Evolutionary conservation across 2,329 filamentous ascomycete species (phyloP), one percentile per base, ranked within the genome.

Genomic region (Blumeriella jaapii): DNA sequence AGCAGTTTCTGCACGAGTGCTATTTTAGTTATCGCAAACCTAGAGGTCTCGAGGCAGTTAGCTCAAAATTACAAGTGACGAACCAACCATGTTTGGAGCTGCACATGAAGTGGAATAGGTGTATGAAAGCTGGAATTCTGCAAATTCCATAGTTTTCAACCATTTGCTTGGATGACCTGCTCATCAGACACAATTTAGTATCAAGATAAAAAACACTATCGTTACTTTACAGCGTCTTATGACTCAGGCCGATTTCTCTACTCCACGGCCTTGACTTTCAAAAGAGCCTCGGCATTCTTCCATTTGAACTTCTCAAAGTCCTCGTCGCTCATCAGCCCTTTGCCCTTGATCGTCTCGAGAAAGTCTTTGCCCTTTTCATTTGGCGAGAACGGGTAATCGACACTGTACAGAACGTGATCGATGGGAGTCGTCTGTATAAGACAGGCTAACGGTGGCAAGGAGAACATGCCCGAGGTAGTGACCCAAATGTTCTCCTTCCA

Each of bases 401-500:
- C 64, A 40, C 65, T 71, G 46, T 68, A 74, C 48, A 76, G 36
- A 1, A 76, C 60, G 10, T 59, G 59, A 15, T 72, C 67, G n/a
- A 62, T 56, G 12, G 55, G 58, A 2, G 62, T 69, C 5, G 62
- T 63, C 37, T 60, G 41, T 29, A 65, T 38, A 5, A 67, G 47
- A 33, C 57, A 62, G 2, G 59, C 59, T 55, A 75, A 46, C 4
- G 63, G 65, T 35, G 56, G 59, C 12, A 73, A 40, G 17, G 62
- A 62, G 51, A 66, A 71, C 37, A 66, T 62, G 2, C 71, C 71
- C 34, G 62, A 67, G 2, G 69, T 73, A 1, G 70, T 74, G 16
- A 77, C 51, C 63, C 67, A 74, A 8, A 75, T 54, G 38, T 76
- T 76, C 39, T 62, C 55, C 29, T 65, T 60, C 61, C 66, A 77